phyloP scores from a whole-genome alignment of 129 eudicot genomes.

The Lactuca saligna region DNA sequence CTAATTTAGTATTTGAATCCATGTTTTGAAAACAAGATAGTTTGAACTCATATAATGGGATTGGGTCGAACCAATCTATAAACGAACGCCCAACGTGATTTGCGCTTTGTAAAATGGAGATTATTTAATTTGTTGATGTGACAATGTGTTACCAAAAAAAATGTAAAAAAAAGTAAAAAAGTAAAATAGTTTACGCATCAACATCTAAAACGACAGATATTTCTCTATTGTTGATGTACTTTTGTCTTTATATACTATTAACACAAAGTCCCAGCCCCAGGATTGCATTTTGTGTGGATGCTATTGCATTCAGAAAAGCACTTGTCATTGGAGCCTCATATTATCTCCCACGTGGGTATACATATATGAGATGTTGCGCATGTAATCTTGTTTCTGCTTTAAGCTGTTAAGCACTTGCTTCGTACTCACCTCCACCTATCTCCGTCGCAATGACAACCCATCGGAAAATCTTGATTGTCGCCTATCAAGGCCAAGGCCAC shows the following conservation, averaged over 20 bases:
- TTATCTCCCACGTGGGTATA: background rate
- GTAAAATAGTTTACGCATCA: background rate
- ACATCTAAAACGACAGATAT: background rate
- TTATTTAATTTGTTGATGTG: no score
- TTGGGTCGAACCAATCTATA: no score
- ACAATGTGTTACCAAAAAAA: no score
- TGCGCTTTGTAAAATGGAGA: no score
- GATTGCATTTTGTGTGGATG: background rate
- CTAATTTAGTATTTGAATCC: no score
- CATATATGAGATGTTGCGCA: no score
- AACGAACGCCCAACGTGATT: no score
- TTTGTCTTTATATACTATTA: background rate
- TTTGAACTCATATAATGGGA: no score
- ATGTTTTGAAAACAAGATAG: no score
- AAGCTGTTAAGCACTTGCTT: background rate
- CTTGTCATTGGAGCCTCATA: background rate
- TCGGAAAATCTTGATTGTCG: conserved; percentile 32
- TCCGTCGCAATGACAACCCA: background rate
- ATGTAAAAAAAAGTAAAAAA: no score
- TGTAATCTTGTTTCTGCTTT: no score
- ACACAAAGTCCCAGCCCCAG: background rate
- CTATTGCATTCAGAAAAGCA: background rate
- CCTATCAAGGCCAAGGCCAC: conserved; percentile 42
- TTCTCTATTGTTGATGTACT: no score
- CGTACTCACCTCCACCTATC: background rate